Conservation (phyloP, 768 basidiomycete genomes). For the Lenzites betulinus region DNA sequence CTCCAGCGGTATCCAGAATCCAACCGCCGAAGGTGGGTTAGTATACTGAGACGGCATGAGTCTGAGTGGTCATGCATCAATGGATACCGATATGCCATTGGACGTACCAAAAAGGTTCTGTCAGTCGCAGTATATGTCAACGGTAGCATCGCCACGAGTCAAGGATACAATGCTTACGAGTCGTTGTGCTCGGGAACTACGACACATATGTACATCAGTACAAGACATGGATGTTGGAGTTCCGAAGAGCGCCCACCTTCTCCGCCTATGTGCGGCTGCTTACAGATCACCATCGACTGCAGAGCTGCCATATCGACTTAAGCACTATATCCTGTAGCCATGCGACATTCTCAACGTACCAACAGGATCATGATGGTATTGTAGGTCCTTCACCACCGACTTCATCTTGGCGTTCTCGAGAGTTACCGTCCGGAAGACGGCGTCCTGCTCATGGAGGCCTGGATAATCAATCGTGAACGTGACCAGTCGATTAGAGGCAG, state of each 20-base stretch:
- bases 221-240: neutral
- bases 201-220: neutral
- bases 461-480: no score
- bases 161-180: conserved; percentile 56
- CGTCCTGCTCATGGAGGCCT: conserved; percentile 88
- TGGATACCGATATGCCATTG: neutral
- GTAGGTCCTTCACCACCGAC: conserved; percentile 71
- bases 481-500: no score
- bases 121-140: neutral
- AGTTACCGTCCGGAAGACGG: conserved; percentile 76
- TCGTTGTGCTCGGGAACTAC: conserved; percentile 92
- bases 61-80: neutral
- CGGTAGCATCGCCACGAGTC: neutral
- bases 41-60: conserved; percentile 65
- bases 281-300: conserved; percentile 95
- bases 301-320: conserved; percentile 52
- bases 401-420: conserved; percentile 76
- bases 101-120: conserved; percentile 70
- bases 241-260: conserved; percentile 56
- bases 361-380: conserved; percentile 83
- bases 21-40: conserved; percentile 86
- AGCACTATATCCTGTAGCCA: no score
- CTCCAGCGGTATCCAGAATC: conserved; percentile 97
- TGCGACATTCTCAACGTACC: conserved; percentile 44
- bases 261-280: conserved; percentile 91